Evolutionary conservation across 2,329 filamentous ascomycete species (phyloP).

Genomic region (Pseudocercospora musae): DNA sequence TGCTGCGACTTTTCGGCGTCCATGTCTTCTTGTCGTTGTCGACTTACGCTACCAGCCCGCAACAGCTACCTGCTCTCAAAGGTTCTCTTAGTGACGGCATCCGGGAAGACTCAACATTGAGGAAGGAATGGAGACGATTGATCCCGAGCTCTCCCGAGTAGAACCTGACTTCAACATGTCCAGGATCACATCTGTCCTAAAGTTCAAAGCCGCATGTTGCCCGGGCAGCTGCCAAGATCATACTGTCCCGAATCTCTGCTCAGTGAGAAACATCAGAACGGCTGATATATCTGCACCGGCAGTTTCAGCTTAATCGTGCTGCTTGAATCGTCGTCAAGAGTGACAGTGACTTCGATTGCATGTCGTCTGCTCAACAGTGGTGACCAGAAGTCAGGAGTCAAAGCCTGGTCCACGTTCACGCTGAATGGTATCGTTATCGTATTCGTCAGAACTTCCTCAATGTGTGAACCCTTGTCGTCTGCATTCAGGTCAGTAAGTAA

Average conservation of each 20-base stretch:
- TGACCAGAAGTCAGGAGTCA: constrained; percentile 13
- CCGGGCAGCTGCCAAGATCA: neutral
- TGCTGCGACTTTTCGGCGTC: neutral
- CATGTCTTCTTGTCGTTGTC: neutral
- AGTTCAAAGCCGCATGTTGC: neutral
- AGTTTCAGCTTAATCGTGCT: constrained; percentile 10
- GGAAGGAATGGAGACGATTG: too few species aligned
- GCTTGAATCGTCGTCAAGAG: constrained; percentile 12
- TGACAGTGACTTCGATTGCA: constrained; percentile 12
- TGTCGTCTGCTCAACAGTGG: constrained; percentile 13
- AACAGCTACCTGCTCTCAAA: neutral
- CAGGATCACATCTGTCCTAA: neutral
- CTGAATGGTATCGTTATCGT: constrained; percentile 6
- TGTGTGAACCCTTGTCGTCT: constrained; percentile 7
- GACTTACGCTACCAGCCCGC: neutral
- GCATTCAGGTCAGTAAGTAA: neutral
- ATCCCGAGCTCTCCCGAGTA: neutral
- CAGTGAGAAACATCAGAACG: neutral
- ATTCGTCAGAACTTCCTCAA: constrained; percentile 12
- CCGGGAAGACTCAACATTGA: neutral
- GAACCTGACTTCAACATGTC: neutral
- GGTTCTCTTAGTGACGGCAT: too few species aligned
- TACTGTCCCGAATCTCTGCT: neutral
- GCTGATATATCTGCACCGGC: constrained; percentile 12
- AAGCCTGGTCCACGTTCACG: neutral